Conservation (phyloP, 805 yeast genomes). For the Hanseniaspora lindneri region DNA sequence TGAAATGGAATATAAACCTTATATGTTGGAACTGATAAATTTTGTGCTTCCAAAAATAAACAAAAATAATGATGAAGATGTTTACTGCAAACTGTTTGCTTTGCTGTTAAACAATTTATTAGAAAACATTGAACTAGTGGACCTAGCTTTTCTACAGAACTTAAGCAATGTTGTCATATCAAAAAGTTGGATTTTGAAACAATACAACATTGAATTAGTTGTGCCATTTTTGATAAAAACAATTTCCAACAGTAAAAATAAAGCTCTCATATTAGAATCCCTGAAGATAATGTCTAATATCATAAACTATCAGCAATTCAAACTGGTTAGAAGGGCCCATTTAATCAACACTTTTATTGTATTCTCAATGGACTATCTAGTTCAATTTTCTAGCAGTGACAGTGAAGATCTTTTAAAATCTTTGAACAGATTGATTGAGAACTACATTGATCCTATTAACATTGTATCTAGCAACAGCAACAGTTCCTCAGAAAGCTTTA, state of each 20-base stretch:
- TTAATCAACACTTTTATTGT: conserved; percentile 41
- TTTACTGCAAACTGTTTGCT: conserved; percentile 1
- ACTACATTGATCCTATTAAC: conserved; percentile 62
- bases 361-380: conserved; percentile 36
- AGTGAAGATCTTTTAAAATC: conserved; percentile 32
- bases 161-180: conserved; percentile 22
- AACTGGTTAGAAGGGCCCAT: conserved; percentile 64
- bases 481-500: conserved; percentile 32
- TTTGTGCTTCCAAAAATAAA: not conserved
- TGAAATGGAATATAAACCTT: not conserved
- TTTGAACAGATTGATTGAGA: conserved; percentile 44
- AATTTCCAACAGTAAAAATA: conserved; percentile 11
- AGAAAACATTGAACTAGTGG: not conserved
- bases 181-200: conserved; percentile 48
- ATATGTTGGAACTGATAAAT: not conserved
- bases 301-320: conserved; percentile 54
- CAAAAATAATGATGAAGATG: conserved; percentile 1
- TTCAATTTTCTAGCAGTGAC: not conserved
- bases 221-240: conserved; percentile 33
- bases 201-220: conserved; percentile 50
- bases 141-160: conserved; percentile 1
- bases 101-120: conserved; percentile 1
- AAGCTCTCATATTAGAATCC: conserved; percentile 17
- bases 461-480: conserved; percentile 23
- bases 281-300: conserved; percentile 41